A percentile compares a stretch with the other conserved stretches of the same genome.
Evolutionary conservation across 768 basidiomycete genomes (phyloP).

Genomic region (Amylocystis lapponica): DNA sequence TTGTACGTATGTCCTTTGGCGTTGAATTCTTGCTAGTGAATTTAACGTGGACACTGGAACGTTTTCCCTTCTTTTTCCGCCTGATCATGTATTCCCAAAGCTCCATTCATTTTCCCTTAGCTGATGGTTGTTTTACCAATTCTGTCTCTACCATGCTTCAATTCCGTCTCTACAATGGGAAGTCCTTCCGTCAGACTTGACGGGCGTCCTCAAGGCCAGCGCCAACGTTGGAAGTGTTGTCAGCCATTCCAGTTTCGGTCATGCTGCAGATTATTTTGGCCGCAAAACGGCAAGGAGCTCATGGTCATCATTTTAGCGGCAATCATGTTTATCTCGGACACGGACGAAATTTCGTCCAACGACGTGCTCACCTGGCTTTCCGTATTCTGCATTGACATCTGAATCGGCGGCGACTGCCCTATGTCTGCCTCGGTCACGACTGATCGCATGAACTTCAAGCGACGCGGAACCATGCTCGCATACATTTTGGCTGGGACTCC

Average conservation of each 20-base stretch:
- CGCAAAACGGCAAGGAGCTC: slow-evolving; percentile 74
- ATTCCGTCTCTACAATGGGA: slow-evolving; percentile 53
- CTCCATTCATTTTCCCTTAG: no score
- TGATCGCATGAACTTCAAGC: slow-evolving; percentile 58
- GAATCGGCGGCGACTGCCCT: slow-evolving; percentile 77
- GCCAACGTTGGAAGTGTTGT: slow-evolving; percentile 72
- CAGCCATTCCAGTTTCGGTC: slow-evolving; percentile 64
- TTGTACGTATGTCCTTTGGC: no score
- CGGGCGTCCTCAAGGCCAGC: slow-evolving; percentile 59
- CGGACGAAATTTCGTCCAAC: slow-evolving; percentile 45
- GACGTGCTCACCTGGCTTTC: slow-evolving; percentile 55
- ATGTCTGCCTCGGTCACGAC: slow-evolving; percentile 68
- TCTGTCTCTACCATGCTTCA: slow-evolving; percentile 64
- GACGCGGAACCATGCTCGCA: slow-evolving; percentile 68
- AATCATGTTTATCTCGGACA: slow-evolving; percentile 30
- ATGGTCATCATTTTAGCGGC: slow-evolving; percentile 78
- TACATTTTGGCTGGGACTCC: slow-evolving; percentile 81
- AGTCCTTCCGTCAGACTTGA: slow-evolving; percentile 43
- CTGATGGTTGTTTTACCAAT: no score
- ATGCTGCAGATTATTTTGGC: slow-evolving; percentile 59
- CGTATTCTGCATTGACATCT: slow-evolving; percentile 64
- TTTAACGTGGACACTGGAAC: no score
- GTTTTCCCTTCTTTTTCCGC: no score
- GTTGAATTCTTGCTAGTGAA: no score
- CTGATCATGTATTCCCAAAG: no score